A percentile compares a stretch with the other conserved stretches of the same genome.
These are phyloP conservation scores for Komagataella phaffii DNA, from an alignment of 805 yeast species.

Conservation along the genomic window DNA sequence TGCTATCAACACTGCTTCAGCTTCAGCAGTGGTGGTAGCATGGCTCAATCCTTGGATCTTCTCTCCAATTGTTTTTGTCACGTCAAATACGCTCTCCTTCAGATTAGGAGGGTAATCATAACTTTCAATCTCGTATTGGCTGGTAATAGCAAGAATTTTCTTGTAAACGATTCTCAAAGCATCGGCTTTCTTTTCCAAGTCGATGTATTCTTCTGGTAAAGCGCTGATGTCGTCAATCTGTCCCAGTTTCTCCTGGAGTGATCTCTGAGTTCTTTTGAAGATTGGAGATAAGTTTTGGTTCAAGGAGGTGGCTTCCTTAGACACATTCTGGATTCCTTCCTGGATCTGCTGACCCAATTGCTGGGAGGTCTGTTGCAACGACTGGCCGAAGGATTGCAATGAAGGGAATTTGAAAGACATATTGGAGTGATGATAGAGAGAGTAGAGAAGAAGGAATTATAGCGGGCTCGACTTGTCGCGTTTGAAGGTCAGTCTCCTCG, in stretches of 20 bases:
- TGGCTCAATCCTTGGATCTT: conserved; percentile 47
- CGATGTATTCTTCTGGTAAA: conserved; percentile 59
- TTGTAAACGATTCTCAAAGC: conserved; percentile 46
- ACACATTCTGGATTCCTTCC: conserved; percentile 15
- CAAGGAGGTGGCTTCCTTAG: conserved; percentile 19
- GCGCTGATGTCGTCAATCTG: conserved; percentile 56
- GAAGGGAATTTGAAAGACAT: conserved; percentile 19
- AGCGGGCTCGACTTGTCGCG: not conserved
- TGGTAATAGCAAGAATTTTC: conserved; percentile 33
- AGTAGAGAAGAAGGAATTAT: not conserved
- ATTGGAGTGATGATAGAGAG: not conserved
- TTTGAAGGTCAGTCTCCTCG: not conserved
- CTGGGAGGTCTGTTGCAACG: conserved; percentile 21
- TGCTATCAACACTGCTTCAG: conserved; percentile 37
- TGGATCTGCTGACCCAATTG: conserved; percentile 17
- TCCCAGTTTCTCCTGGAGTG: conserved; percentile 50
- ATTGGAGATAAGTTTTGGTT: conserved; percentile 33
- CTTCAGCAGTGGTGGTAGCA: conserved; percentile 55
- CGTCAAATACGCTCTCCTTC: conserved; percentile 49
- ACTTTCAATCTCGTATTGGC: conserved; percentile 59
- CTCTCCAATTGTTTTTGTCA: conserved; percentile 40
- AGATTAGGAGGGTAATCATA: conserved; percentile 79
- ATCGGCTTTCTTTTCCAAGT: conserved; percentile 56
- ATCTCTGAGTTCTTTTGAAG: conserved; percentile 43
- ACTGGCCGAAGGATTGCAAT: conserved; percentile 14